Evolutionary conservation across 164 flowering plant species (phyloP).

Genomic region (Kalanchoe fedtschenkoi): DNA sequence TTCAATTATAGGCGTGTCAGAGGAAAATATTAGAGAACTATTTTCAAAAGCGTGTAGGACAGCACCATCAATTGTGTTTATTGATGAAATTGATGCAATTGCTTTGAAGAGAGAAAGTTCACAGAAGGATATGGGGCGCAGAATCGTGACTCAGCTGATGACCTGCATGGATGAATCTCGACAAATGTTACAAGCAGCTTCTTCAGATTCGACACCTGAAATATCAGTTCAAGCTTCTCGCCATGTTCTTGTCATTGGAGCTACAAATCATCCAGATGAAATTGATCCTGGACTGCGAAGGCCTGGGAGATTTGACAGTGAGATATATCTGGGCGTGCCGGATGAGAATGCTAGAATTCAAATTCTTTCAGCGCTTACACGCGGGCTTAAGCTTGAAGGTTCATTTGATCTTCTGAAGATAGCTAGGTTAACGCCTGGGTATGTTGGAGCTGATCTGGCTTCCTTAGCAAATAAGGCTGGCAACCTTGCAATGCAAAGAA

Average conservation of each 20-base stretch:
- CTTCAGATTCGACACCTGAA: slow-evolving; percentile 22
- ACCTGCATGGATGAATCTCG: slow-evolving; percentile 88
- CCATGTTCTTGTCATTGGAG: slow-evolving; percentile 87
- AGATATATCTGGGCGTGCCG: slow-evolving; percentile 67
- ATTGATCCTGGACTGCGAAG: slow-evolving; percentile 82
- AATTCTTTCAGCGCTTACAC: slow-evolving; percentile 59
- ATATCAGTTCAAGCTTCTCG: slow-evolving; percentile 35
- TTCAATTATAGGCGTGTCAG: slow-evolving; percentile 64
- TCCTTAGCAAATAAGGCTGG: slow-evolving; percentile 74
- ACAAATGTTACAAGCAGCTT: slow-evolving; percentile 20
- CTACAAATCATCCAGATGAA: slow-evolving; percentile 94
- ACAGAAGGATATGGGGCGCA: slow-evolving; percentile 80
- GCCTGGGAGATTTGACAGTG: slow-evolving; percentile 87
- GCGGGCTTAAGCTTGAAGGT: slow-evolving; percentile 55
- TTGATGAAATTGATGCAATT: slow-evolving; percentile 97
- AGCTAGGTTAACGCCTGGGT: slow-evolving; percentile 79
- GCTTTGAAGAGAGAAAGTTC: slow-evolving; percentile 83
- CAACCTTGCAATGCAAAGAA: slow-evolving; percentile 66
- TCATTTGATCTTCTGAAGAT: slow-evolving; percentile 54
- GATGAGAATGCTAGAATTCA: slow-evolving; percentile 74
- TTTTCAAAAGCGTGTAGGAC: slow-evolving; percentile 84
- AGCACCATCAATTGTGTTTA: slow-evolving; percentile 89
- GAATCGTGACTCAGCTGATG: slow-evolving; percentile 88
- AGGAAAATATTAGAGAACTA: slow-evolving; percentile 78
- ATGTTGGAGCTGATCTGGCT: slow-evolving; percentile 86